Base-by-base conservation (phyloP, 2,329 filamentous ascomycete genomes). In the Sporothrix variecibatus region DNA sequence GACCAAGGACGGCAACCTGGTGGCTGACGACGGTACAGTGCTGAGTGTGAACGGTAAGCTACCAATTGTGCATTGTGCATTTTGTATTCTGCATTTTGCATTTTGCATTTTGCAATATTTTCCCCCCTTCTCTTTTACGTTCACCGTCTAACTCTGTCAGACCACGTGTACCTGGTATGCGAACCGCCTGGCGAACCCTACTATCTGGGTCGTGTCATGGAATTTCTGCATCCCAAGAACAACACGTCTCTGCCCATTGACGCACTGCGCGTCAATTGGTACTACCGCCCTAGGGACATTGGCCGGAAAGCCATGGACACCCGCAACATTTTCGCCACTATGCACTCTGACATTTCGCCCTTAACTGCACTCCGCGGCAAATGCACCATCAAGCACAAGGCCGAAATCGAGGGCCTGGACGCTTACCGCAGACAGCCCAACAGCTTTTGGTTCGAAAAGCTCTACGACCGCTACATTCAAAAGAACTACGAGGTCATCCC, bases 101-200 rank as follows among this genome's bases (percentile, higher is more conserved):
- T 15, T 23, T 17, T 20, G 2, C 43, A 1, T 68, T 58, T 2
- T 23, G 26, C 34, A 2, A n/a, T 53, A 17, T 68, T 46, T 67
- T 34, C 43, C 46, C 2, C 43, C 46, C 2, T 51, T 65, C n/a
- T n/a, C n/a, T 15, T 72, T 49, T 62, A 20, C 20, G 56, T 51
- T 75, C 71, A 76, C 70, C 17, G 23, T 51, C 69, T 58, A 34
- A 56, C 43, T 26, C 71, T 46, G 76, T 76, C 82, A 90, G 88
- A 90, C 83, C 87, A 98, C 85, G 94, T 97, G 78, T 99, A 98
- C 86, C 90, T 98, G 76, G 93, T 99, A 77, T 98, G 95, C 84
- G 96, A 99, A 83, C 96, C 96, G 70, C 96, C 96, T 20, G 96
- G 96, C 72, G 96, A 99, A 84, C 96, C 96, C 73, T 99, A 99